Evolutionary conservation across 2,329 filamentous ascomycete species (phyloP).

Genomic region (Cordyceps cicadae): DNA sequence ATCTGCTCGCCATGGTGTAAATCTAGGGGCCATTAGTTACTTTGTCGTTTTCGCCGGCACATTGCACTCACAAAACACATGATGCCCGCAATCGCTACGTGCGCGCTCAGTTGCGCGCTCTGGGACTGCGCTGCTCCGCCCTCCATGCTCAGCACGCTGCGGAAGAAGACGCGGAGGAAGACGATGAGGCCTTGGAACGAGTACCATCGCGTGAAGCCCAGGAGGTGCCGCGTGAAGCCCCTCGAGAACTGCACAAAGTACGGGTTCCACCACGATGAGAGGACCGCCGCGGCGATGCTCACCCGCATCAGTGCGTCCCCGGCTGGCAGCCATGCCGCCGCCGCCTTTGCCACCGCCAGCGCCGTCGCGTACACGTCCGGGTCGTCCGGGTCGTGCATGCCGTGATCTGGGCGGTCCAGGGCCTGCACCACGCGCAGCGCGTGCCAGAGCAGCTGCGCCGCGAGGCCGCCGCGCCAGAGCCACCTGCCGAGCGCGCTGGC

Average conservation of each 20-base stretch:
- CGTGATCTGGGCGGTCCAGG: slow-evolving; percentile 21
- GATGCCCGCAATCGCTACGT: slow-evolving; percentile 45
- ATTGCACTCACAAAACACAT: slow-evolving; percentile 42
- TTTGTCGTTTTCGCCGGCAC: neutral
- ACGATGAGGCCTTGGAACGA: slow-evolving; percentile 54
- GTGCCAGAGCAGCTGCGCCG: slow-evolving; percentile 45
- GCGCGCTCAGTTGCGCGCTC: slow-evolving; percentile 40
- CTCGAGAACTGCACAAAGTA: slow-evolving; percentile 50
- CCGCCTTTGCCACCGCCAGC: slow-evolving; percentile 13
- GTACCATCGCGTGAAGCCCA: slow-evolving; percentile 58
- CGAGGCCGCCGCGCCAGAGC: slow-evolving; percentile 41
- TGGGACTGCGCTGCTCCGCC: slow-evolving; percentile 29
- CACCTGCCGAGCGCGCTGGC: slow-evolving; percentile 34
- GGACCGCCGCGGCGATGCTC: slow-evolving; percentile 39
- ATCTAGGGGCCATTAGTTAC: slow-evolving; percentile 27
- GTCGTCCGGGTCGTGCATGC: slow-evolving; percentile 28
- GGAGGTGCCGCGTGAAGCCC: slow-evolving; percentile 52
- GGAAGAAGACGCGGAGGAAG: slow-evolving; percentile 43
- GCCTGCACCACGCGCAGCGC: slow-evolving; percentile 21
- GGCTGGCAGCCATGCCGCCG: slow-evolving; percentile 29
- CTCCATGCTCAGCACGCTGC: slow-evolving; percentile 33
- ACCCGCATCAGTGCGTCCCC: slow-evolving; percentile 35
- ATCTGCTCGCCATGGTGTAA: slow-evolving; percentile 33
- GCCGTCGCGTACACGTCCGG: slow-evolving; percentile 14
- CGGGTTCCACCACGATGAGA: slow-evolving; percentile 62